Evolutionary conservation across 306 rosid genomes (phyloP).

Genomic region (Vicia faba): DNA sequence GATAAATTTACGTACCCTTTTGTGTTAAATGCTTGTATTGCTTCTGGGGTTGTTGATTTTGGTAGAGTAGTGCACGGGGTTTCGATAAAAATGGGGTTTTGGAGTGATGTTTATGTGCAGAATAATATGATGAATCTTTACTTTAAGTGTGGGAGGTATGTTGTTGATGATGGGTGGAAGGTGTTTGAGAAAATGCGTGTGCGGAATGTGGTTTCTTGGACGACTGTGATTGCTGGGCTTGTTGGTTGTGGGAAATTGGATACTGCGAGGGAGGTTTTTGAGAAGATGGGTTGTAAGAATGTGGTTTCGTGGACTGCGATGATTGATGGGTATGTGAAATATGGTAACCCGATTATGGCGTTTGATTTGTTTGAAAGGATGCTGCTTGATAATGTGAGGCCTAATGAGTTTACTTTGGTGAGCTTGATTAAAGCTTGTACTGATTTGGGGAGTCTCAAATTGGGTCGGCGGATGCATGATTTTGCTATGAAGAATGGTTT

Average conservation of each 20-base stretch:
- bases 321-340: slow-evolving; percentile 61
- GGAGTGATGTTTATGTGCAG: slow-evolving; percentile 57
- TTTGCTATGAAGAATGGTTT: slow-evolving; percentile 52
- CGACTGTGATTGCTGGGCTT: slow-evolving; percentile 60
- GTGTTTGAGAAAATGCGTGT: slow-evolving; percentile 70
- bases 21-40: slow-evolving; percentile 57
- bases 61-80: slow-evolving; percentile 52
- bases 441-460: slow-evolving; percentile 54
- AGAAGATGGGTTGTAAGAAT: slow-evolving; percentile 58
- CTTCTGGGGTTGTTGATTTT: slow-evolving; percentile 38
- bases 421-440: slow-evolving; percentile 68
- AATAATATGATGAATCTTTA: slow-evolving; percentile 65
- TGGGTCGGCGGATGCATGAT: slow-evolving; percentile 64
- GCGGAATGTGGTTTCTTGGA: slow-evolving; percentile 61
- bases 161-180: slow-evolving; percentile 45
- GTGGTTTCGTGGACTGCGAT: slow-evolving; percentile 76
- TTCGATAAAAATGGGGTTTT: slow-evolving; percentile 52
- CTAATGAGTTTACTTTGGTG: slow-evolving; percentile 64
- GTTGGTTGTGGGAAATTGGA: slow-evolving; percentile 46
- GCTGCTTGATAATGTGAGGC: slow-evolving; percentile 54
- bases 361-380: slow-evolving; percentile 62
- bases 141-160: slow-evolving; percentile 47
- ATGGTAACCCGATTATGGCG: slow-evolving; percentile 51
- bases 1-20: slow-evolving; percentile 80
- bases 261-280: slow-evolving; percentile 51